These are phyloP conservation scores for Neonectria coccinea DNA, from an alignment of 2,329 filamentous ascomycete species.

Conservation along the genomic window DNA sequence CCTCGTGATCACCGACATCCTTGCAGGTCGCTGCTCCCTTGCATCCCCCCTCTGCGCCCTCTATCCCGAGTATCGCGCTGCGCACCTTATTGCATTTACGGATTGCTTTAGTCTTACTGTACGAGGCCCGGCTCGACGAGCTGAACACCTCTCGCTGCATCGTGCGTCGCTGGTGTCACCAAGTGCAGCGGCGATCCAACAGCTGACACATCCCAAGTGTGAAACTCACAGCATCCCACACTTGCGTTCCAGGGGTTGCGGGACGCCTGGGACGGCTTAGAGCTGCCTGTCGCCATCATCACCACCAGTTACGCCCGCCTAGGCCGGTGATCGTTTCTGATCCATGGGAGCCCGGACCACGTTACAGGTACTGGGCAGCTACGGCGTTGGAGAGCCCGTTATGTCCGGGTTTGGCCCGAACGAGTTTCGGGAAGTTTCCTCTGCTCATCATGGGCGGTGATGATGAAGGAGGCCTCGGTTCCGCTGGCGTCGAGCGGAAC, in stretches of 20 bases:
- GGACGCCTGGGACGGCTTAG: conserved; percentile 10
- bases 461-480: conserved; percentile 8
- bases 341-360: neutral
- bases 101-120: neutral
- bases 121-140: conserved; percentile 9
- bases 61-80: neutral
- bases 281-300: conserved; percentile 19
- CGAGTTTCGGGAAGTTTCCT: conserved; percentile 20
- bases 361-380: conserved; percentile 1
- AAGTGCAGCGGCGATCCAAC: conserved; percentile 28
- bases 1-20: conserved; percentile 45
- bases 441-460: neutral
- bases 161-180: conserved; percentile 24
- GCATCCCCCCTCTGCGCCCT: conserved; percentile 21
- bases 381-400: neutral
- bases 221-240: conserved; percentile 16
- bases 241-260: conserved; percentile 12
- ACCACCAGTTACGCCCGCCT: conserved; percentile 16
- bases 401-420: conserved; percentile 27
- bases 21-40: conserved; percentile 37
- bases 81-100: neutral
- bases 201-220: conserved; percentile 23
- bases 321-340: conserved; percentile 16
- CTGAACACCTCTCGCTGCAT: conserved; percentile 21
- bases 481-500: neutral